Evolutionary conservation across 306 rosid species (phyloP), one percentile per base, ranked within the genome.

Genomic region (Acacia melanoxylon): DNA sequence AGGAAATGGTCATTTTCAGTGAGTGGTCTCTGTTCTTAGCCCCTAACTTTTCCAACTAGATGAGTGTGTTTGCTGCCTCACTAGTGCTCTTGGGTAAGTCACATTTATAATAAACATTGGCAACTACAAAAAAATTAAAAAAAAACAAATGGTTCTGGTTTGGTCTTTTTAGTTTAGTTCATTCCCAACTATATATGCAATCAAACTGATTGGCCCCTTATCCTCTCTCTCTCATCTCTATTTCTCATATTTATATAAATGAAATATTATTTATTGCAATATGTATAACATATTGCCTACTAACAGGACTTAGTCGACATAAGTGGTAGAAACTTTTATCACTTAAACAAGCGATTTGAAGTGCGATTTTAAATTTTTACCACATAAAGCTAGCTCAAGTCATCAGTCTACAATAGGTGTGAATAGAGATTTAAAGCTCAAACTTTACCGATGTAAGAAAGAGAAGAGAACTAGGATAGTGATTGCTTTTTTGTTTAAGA

Each of bases 1-100:
- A 85, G 93, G 89, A 85, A 87, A 46, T 33, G 54, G 86, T 86
- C 94, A 82, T 84, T 89, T 87, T 90, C 94, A 79, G 63, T 63
- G 75, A 79, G 68, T 80, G 81, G 29, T 70, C 29, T 51, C 16
- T 59, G 62, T 17, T 82, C 25, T 74, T 49, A 67, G 45, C 49
- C 15, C 15, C 31, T n/a, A 22, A 74, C 45, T 74, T 63, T 79
- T 79, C 68, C 77, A 42, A 41, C 52, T 69, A 42, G 85, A 65
- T 22, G 45, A 66, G 44, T 17, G 24, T 31, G 71, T 66, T 9
- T 68, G 82, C 8, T 19, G 77, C 9, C 66, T 72, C 8, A 37
- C 41, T 58, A 73, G 89, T 85, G 92, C 72, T 79, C 37, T 83
- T 82, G 29, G 82, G 80, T 56, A 29, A 31, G 22, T 81, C 78